A percentile compares a stretch with the other conserved stretches of the same genome.
Conservation (phyloP, 225 moss, liverwort and hornwort genomes). For the Sphagnum contortum region DNA sequence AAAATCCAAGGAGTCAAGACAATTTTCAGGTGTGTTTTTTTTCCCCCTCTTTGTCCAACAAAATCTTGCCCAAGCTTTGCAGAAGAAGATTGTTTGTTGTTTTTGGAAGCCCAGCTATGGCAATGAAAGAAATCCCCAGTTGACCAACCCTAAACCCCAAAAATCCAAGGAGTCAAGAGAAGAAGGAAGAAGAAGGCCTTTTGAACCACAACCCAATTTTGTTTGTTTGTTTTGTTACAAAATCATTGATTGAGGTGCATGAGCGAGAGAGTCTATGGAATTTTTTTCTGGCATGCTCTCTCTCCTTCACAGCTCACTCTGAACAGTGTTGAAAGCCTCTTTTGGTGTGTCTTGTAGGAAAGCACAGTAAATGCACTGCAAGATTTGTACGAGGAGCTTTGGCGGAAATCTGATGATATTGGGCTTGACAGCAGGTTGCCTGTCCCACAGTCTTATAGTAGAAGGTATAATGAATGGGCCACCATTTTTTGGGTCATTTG, state of each 20-base stretch:
- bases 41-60: too few relatives aligned
- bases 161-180: too few relatives aligned
- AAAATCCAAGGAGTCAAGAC: too few relatives aligned
- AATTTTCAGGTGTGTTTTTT: too few relatives aligned
- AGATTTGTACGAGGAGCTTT: constrained; percentile 32
- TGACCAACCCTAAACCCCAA: too few relatives aligned
- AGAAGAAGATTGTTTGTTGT: too few relatives aligned
- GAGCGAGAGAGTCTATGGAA: not conserved
- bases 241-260: not conserved
- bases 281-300: too few relatives aligned
- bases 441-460: constrained; percentile 26
- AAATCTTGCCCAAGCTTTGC: too few relatives aligned
- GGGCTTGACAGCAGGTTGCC: constrained; percentile 31
- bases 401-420: constrained; percentile 31
- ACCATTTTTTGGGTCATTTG: not conserved
- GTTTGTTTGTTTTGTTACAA: not conserved
- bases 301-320: too few relatives aligned
- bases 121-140: too few relatives aligned
- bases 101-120: too few relatives aligned
- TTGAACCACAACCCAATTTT: not conserved
- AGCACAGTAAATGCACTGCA: constrained; percentile 40
- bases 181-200: too few relatives aligned
- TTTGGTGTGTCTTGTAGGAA: constrained; percentile 30
- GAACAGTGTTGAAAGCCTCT: not conserved
- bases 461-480: constrained; percentile 16